Evolutionary conservation across 257 asterid species (phyloP).

Genomic region (Henckelia pumila): DNA sequence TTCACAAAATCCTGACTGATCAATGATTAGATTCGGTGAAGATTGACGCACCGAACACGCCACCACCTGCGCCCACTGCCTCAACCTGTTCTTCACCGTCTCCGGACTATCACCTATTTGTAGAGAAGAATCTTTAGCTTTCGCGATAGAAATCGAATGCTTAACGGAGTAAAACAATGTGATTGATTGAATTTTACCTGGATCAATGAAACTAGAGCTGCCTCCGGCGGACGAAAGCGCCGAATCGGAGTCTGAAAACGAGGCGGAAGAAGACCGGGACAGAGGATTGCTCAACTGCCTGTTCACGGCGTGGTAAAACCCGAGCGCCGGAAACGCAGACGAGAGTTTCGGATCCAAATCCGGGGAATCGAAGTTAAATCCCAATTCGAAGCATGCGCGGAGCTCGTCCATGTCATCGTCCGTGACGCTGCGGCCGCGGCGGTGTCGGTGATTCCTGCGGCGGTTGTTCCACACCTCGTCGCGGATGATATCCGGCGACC

Average conservation of each 20-base stretch:
- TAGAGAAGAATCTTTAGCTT: neutral
- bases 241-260: constrained; percentile 40
- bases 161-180: neutral
- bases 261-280: constrained; percentile 47
- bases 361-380: constrained; percentile 57
- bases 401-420: constrained; percentile 72
- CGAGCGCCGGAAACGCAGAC: constrained; percentile 62
- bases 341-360: constrained; percentile 60
- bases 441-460: constrained; percentile 28
- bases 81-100: constrained; percentile 52
- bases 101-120: constrained; percentile 53
- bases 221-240: constrained; percentile 21
- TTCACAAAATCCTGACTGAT: constrained; percentile 16
- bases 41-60: constrained; percentile 57
- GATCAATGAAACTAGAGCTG: constrained; percentile 37
- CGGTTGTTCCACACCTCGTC: constrained; percentile 62
- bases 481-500: constrained; percentile 59
- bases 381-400: constrained; percentile 65
- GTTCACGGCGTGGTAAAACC: constrained; percentile 53
- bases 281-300: constrained; percentile 28
- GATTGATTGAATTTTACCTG: constrained; percentile 36
- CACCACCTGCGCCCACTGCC: constrained; percentile 84
- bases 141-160: neutral
- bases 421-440: constrained; percentile 46
- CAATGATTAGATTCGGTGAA: constrained; percentile 28